Base-by-base conservation (phyloP, 768 basidiomycete species). In the Lactarius vividus region DNA sequence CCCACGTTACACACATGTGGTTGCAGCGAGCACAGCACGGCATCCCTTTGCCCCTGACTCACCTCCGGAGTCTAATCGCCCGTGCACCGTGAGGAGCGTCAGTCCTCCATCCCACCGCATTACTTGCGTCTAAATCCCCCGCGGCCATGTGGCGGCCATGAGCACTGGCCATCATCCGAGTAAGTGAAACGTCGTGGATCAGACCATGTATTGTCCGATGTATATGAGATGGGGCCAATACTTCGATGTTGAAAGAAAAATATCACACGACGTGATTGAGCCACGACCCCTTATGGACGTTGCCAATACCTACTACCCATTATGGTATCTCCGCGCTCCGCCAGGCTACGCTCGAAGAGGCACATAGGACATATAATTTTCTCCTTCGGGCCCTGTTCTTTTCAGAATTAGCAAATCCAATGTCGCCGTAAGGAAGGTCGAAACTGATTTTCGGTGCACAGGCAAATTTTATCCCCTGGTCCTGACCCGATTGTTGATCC, bases 371-470 rank as follows among this genome's bases (percentile, higher is more conserved):
- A 28, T 54, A 26, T 28, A 55, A 33, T 31, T 55, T 55, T 55
- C 54, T 55, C 54, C 54, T 31, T 55, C 31, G 54, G 54, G 29
- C 16, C 31, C 18, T 18, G 31, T 55, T 55, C 54, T 55, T 33
- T 55, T 29, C 31, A 55, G 40, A 44, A 26, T n/a, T 20, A 62
- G 56, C 46, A 37, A 31, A 57, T 35, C 9, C 20, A 44, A 15
- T 11, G 28, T 31, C 57, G 40, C 57, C 29, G 18, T 44, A 57
- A 37, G 46, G 40, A 63, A 59, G 33, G 44, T 23, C 54, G 20
- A 59, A 62, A 46, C 49, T 57, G 57, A 57, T 64, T 44, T 64
- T 64, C 65, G 61, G 31, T 26, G 8, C 54, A 33, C 23, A 52
- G 65, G 44, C 20, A 46, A 52, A 42, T 28, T 28, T 66, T 62